These are phyloP conservation scores for Ceriops zippeliana DNA, from an alignment of 345 rosid genomes.

Conservation along the genomic window DNA sequence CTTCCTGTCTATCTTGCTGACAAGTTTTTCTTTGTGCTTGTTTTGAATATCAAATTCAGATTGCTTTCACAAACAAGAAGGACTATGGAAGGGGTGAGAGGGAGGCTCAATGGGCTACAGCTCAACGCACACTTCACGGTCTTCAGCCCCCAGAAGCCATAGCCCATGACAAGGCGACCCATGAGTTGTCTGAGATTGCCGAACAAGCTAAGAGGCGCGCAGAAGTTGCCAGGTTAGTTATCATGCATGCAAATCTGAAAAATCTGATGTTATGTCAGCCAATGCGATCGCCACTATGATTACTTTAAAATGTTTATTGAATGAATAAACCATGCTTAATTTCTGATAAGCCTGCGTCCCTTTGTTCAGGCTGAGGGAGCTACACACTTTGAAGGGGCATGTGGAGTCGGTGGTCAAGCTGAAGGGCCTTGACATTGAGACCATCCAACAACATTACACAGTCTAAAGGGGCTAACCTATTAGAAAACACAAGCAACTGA, in stretches of 20 bases:
- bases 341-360: neutral
- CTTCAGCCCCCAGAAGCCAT: constrained; percentile 29
- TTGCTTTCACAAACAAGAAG: constrained; percentile 70
- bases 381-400: constrained; percentile 69
- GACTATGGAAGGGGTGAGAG: constrained; percentile 71
- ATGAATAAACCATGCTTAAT: neutral
- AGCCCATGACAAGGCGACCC: constrained; percentile 40
- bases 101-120: constrained; percentile 71
- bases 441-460: constrained; percentile 70
- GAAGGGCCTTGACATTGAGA: constrained; percentile 69
- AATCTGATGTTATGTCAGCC: neutral
- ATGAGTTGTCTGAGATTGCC: constrained; percentile 48
- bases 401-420: constrained; percentile 69
- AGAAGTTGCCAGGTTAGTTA: constrained; percentile 62
- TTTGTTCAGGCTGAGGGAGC: constrained; percentile 55
- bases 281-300: too few species aligned
- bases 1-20: neutral
- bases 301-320: neutral
- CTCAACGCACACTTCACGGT: constrained; percentile 74
- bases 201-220: constrained; percentile 82
- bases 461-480: constrained; percentile 25
- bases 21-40: neutral
- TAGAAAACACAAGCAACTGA: neutral
- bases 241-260: neutral
- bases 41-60: constrained; percentile 27